A percentile compares a stretch with the other conserved stretches of the same genome.
These are phyloP conservation scores for Leonotis leonurus DNA, from an alignment of 257 asterid species.

Conservation along the genomic window DNA sequence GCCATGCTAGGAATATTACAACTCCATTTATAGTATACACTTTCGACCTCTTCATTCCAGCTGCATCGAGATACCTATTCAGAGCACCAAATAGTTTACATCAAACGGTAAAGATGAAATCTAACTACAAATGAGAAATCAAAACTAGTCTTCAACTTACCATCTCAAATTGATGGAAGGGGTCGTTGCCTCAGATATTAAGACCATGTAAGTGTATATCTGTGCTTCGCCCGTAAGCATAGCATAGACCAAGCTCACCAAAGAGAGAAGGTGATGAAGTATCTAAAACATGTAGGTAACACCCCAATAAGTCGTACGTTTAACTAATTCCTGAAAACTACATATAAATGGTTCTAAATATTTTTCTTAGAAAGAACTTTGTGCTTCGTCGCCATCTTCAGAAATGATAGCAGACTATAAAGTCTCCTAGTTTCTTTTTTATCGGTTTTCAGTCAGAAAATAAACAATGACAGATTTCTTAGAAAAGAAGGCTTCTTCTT, in stretches of 20 bases:
- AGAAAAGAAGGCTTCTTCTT: too few species aligned
- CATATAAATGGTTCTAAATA: too few species aligned
- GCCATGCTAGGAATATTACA: conserved; percentile 57
- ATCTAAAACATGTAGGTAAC: conserved; percentile 35
- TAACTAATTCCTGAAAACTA: not conserved
- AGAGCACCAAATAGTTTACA: not conserved
- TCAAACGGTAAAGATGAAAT: not conserved
- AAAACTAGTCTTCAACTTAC: conserved; percentile 20
- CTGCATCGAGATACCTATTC: conserved; percentile 72
- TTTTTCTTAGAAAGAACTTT: too few species aligned
- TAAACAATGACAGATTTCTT: not conserved
- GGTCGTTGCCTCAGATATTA: conserved; percentile 82
- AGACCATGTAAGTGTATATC: conserved; percentile 53
- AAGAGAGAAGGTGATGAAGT: conserved; percentile 73
- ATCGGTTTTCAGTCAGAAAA: not conserved
- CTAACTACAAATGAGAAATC: not conserved
- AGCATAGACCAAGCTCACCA: conserved; percentile 44
- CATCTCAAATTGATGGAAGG: conserved; percentile 84
- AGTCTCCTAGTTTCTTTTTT: not conserved
- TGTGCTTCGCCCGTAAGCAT: conserved; percentile 86
- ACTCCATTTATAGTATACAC: conserved; percentile 61
- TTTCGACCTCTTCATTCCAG: conserved; percentile 65
- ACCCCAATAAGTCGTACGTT: not conserved
- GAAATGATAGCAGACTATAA: too few species aligned
- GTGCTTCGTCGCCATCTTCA: too few species aligned